A percentile compares a stretch with the other conserved stretches of the same genome.
These are phyloP conservation scores for Kregervanrija pseudodelftensis DNA, from an alignment of 805 yeast genomes.

Conservation along the genomic window DNA sequence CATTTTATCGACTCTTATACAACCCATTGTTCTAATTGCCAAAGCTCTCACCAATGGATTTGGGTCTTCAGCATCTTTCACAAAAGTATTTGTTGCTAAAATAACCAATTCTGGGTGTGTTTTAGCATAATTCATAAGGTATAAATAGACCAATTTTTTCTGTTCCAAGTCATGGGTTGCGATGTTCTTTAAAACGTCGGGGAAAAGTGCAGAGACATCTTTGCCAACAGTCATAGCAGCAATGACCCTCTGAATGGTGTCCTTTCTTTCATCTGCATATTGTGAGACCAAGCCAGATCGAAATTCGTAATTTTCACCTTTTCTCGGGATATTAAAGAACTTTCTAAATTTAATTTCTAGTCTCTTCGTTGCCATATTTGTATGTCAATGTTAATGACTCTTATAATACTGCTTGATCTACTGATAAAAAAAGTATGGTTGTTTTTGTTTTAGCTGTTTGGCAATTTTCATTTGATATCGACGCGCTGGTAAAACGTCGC, in stretches of 20 bases:
- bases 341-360: slow-evolving; percentile 47
- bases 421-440: too few relatives aligned
- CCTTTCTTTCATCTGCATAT: slow-evolving; percentile 90
- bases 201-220: slow-evolving; percentile 90
- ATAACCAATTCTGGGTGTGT: slow-evolving; percentile 93
- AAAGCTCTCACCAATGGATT: slow-evolving; percentile 93
- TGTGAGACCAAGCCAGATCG: slow-evolving; percentile 88
- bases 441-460: too few relatives aligned
- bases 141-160: slow-evolving; percentile 89
- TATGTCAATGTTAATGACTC: background rate
- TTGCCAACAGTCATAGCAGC: slow-evolving; percentile 98
- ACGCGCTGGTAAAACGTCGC: too few relatives aligned
- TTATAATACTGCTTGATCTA: too few relatives aligned
- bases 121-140: slow-evolving; percentile 95
- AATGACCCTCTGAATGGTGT: slow-evolving; percentile 92
- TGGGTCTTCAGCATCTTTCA: slow-evolving; percentile 90
- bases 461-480: background rate
- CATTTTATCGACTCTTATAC: slow-evolving; percentile 91
- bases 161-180: slow-evolving; percentile 96
- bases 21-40: slow-evolving; percentile 98
- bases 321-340: slow-evolving; percentile 51
- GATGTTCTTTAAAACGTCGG: slow-evolving; percentile 91
- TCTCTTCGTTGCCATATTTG: slow-evolving; percentile 17
- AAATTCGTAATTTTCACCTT: slow-evolving; percentile 83
- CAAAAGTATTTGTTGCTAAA: slow-evolving; percentile 94